These are phyloP conservation scores for Plasmodium falciparum DNA, from an alignment of 169 alveolate genomes.

Conservation along the genomic window DNA sequence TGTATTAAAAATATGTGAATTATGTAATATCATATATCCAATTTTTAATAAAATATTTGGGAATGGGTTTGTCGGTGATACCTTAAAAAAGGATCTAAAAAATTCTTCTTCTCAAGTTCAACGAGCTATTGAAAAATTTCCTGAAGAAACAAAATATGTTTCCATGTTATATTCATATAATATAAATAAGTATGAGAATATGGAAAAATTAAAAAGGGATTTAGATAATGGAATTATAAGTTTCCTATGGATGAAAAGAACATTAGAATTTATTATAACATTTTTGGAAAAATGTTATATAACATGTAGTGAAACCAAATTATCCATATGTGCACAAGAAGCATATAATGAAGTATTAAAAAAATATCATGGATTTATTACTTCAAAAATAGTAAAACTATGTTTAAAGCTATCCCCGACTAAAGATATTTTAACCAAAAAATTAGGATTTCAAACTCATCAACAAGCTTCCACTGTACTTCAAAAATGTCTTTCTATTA, in stretches of 20 bases:
- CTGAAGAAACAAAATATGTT: conserved; percentile 72
- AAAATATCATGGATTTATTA: conserved; percentile 57
- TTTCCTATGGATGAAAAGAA: conserved; percentile 75
- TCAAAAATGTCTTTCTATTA: conserved; percentile 30
- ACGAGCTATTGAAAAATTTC: conserved; percentile 66
- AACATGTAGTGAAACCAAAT: conserved; percentile 31
- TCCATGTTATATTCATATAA: conserved; percentile 65
- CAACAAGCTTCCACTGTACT: conserved; percentile 30
- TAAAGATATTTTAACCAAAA: conserved; percentile 41
- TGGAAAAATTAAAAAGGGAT: conserved; percentile 59
- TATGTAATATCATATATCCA: conserved; percentile 54
- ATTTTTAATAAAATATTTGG: conserved; percentile 70
- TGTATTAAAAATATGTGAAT: conserved; percentile 63
- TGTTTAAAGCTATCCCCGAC: conserved; percentile 54
- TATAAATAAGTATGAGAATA: conserved; percentile 56
- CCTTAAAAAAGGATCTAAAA: conserved; percentile 59
- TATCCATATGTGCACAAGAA: conserved; percentile 59
- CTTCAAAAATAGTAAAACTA: conserved; percentile 52
- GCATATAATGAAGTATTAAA: conserved; percentile 72
- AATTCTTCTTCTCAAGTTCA: conserved; percentile 54
- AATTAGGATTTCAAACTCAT: conserved; percentile 19
- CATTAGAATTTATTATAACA: conserved; percentile 64
- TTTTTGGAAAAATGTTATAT: conserved; percentile 74
- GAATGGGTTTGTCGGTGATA: conserved; percentile 54
- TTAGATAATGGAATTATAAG: conserved; percentile 55